Evolutionary conservation across 129 eudicot genomes (phyloP), one percentile per base, ranked within the genome.

Genomic region (Silybum marianum): DNA sequence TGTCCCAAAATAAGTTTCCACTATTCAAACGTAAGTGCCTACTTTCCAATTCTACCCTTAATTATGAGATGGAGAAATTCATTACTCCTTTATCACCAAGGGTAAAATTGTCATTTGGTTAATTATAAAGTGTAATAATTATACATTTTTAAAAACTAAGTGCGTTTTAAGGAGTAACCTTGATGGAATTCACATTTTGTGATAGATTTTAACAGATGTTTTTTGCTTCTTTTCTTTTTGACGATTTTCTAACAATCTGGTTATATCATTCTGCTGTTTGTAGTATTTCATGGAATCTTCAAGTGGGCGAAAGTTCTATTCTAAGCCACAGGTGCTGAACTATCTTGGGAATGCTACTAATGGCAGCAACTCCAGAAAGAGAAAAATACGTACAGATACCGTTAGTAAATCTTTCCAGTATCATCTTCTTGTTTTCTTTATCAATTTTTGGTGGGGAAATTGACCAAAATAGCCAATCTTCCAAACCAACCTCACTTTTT

Each of bases 271-370:
- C 70, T 30, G 80, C 21, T 26, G 63, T 10, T 75, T 42, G 70
- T 71, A 90, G 94, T 58, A 78, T 62, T 90, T 21, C 79, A 77
- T 72, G 81, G 88, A 88, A 75, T 51, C 85, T 40, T 69, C 76
- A 58, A 77, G 73, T 68, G 91, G 90, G 44, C 60, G 69, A 67
- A 85, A 72, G 83, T 82, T 86, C 75, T 90, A 86, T 72, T 88
- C 91, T 18, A 90, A 86, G 78, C 94, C 91, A 25, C 80, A 84
- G 63, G 91, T 90, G 73, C 73, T 48, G 18, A 76, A 62, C 30
- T 84, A 88, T 84, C 88, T 90, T 48, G 71, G 63, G 19, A 74
- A 44, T 63, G 73, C 60, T 4, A 38, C 6, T 62, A 62, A 19
- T 34, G 71, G 60, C 72, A 71, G 88, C 73, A 46, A 71, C 18